Percentiles rank a stretch among this genome's conserved stretches.
Evolutionary conservation across 2,329 filamentous ascomycete genomes (phyloP).

Genomic region (Leptographium procerum): DNA sequence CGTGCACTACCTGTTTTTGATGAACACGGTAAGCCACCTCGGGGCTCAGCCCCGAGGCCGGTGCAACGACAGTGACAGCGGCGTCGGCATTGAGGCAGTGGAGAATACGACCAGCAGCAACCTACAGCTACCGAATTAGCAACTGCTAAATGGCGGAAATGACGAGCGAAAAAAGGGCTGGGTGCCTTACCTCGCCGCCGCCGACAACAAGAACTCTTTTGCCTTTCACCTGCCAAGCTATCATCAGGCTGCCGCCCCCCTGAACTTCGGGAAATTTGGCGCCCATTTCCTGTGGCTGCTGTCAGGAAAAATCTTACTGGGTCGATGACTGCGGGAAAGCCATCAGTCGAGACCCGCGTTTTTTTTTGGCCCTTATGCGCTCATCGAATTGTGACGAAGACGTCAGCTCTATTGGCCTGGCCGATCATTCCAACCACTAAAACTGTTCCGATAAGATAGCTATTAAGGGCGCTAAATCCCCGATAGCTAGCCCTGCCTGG

Average conservation of each 20-base stretch:
- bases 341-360: not conserved
- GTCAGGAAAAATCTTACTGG: not conserved
- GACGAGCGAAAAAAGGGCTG: not conserved
- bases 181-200: constrained; percentile 69
- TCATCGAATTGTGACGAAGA: not conserved
- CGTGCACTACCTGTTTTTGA: constrained; percentile 62
- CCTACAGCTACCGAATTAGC: constrained; percentile 39
- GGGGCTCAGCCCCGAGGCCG: constrained; percentile 66
- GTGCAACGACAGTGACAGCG: constrained; percentile 74
- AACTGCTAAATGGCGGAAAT: not conserved
- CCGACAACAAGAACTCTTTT: constrained; percentile 89
- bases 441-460: not conserved
- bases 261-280: constrained; percentile 66
- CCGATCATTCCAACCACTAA: not conserved
- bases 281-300: constrained; percentile 6
- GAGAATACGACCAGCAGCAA: constrained; percentile 87
- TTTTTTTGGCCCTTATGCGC: not conserved
- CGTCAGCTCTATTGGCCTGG: not conserved
- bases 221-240: constrained; percentile 89
- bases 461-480: not conserved
- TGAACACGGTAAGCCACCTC: constrained; percentile 78
- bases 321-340: not conserved
- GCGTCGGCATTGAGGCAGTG: constrained; percentile 94
- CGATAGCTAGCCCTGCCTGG: not conserved
- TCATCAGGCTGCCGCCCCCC: constrained; percentile 81